These are phyloP conservation scores for Eimeria falciformis DNA, from an alignment of 169 alveolate species.

Conservation along the genomic window DNA sequence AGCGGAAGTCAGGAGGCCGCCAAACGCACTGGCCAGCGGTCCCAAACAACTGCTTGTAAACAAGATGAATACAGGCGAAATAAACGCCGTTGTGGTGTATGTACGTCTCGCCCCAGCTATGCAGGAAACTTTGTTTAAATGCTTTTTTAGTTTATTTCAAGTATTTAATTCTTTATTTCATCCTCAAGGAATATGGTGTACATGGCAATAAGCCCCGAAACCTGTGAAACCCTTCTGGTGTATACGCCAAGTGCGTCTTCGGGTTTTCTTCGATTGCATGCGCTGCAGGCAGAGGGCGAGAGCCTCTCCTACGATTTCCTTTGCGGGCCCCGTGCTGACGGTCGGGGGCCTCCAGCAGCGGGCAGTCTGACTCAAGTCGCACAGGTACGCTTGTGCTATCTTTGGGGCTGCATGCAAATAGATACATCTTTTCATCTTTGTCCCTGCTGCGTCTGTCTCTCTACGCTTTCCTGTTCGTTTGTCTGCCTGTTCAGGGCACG, in stretches of 20 bases:
- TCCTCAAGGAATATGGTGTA: too few relatives aligned
- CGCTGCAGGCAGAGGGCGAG: conserved; percentile 75
- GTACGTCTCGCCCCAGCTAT: too few relatives aligned
- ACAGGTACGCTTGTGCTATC: conserved; percentile 10
- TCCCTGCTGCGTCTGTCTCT: neutral
- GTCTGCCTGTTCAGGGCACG: conserved; percentile 61
- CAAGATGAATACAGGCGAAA: conserved; percentile 73
- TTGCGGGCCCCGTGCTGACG: conserved; percentile 60
- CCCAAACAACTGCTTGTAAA: conserved; percentile 73
- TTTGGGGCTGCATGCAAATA: too few relatives aligned
- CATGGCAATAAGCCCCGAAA: too few relatives aligned
- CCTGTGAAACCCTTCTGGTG: too few relatives aligned
- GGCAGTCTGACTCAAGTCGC: conserved; percentile 50
- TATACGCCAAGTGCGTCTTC: neutral
- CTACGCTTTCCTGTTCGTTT: neutral
- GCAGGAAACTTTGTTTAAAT: too few relatives aligned
- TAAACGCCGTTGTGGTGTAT: conserved; percentile 76
- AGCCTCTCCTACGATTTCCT: conserved; percentile 66
- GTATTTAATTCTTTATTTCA: too few relatives aligned
- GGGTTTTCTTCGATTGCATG: neutral
- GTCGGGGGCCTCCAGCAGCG: conserved; percentile 52
- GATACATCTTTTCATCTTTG: too few relatives aligned
- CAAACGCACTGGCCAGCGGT: conserved; percentile 77
- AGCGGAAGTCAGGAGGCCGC: conserved; percentile 73
- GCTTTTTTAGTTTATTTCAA: too few relatives aligned